phyloP scores from a whole-genome alignment of 129 eudicot species.

The Centrapalus pauciflorus region DNA sequence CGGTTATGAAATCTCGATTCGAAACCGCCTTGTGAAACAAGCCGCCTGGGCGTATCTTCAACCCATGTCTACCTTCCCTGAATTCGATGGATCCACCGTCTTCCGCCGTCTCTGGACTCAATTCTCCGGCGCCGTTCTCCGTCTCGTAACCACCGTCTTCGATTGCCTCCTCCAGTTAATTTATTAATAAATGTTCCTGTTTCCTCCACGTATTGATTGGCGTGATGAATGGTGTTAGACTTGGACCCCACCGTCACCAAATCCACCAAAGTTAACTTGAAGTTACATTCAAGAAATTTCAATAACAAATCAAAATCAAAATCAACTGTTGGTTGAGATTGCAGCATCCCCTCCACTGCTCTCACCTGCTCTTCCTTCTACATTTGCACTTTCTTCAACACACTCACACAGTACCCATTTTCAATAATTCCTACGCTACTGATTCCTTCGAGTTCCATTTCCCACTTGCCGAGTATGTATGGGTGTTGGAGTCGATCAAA shows the following conservation, averaged over 20 bases:
- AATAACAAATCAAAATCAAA: constrained; percentile 11
- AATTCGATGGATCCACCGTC: constrained; percentile 19
- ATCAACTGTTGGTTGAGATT: constrained; percentile 27
- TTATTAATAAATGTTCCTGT: too few relatives aligned
- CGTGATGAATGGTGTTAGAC: too few relatives aligned
- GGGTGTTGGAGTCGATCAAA: constrained; percentile 33
- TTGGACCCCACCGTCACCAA: constrained; percentile 20
- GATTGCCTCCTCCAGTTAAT: constrained; percentile 6
- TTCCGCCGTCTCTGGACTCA: constrained; percentile 42
- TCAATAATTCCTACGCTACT: constrained; percentile 8
- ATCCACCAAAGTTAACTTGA: constrained; percentile 32
- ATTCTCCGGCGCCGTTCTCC: constrained; percentile 19
- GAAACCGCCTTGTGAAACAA: constrained; percentile 73
- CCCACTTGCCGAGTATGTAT: neutral
- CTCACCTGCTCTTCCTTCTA: constrained; percentile 15
- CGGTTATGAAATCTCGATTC: constrained; percentile 51
- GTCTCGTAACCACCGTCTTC: constrained; percentile 12
- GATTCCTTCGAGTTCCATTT: neutral
- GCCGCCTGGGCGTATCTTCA: constrained; percentile 97
- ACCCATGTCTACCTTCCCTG: constrained; percentile 59
- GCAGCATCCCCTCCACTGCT: constrained; percentile 2
- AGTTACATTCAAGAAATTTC: constrained; percentile 6
- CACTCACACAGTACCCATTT: neutral
- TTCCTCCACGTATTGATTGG: neutral
- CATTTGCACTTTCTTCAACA: too few relatives aligned